A percentile compares a stretch with the other conserved stretches of the same genome.
phyloP scores from a whole-genome alignment of 176 grass and related monocot genomes.

The Juncus effusus region DNA sequence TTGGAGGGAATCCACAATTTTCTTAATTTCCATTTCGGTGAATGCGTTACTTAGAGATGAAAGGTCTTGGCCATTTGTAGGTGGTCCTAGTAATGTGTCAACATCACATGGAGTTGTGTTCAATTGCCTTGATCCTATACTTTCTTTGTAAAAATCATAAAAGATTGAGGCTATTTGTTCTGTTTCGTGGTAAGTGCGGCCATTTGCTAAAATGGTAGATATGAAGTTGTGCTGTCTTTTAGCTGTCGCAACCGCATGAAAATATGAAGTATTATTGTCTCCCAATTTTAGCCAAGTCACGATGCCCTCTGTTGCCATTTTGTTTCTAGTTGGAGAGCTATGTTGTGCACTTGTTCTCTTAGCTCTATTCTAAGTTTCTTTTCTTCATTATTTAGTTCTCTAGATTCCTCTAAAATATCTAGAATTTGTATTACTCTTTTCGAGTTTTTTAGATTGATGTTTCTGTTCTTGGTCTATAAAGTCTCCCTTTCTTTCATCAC shows the following conservation, averaged over 20 bases:
- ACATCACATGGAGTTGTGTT: not conserved
- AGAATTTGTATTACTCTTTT: too few species aligned
- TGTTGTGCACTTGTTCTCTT: not conserved
- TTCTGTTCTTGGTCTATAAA: too few species aligned
- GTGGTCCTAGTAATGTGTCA: not conserved
- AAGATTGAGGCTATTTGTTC: not conserved
- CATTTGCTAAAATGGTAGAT: not conserved
- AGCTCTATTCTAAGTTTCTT: not conserved
- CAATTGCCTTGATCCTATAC: not conserved
- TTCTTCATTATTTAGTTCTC: not conserved
- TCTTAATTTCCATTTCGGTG: not conserved
- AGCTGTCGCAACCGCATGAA: not conserved
- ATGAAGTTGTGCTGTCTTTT: not conserved
- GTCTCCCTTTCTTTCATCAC: too few species aligned
- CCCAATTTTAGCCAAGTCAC: not conserved
- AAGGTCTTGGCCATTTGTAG: not conserved
- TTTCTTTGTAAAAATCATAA: not conserved
- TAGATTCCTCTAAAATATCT: too few species aligned
- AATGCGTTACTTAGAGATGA: not conserved
- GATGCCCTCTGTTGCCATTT: not conserved
- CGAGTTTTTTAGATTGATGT: too few species aligned
- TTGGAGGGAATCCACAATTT: not conserved
- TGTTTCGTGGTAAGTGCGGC: not conserved
- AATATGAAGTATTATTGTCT: not conserved
- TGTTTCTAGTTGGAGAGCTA: not conserved